These are phyloP conservation scores for Chlamydomonas sp. DNA, from an alignment of 139 green algal genomes.

Conservation along the genomic window DNA sequence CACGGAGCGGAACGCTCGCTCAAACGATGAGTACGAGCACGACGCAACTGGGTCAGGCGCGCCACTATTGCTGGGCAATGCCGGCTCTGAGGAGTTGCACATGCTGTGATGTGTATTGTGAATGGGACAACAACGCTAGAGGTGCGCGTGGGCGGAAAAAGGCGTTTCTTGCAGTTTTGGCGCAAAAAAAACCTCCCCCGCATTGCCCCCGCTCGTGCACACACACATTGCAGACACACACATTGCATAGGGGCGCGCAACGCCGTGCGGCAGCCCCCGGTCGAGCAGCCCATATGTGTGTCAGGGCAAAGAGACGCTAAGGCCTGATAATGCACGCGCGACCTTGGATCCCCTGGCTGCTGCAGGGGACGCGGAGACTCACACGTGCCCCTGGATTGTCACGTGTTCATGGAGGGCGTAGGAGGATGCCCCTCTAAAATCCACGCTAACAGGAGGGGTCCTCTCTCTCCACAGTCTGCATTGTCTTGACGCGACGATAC, in stretches of 20 bases:
- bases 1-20: background rate
- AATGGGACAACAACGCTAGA: background rate
- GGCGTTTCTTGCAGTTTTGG: background rate
- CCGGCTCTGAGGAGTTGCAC: background rate
- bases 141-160: background rate
- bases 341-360: no score
- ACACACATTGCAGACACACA: no score
- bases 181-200: no score
- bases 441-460: background rate
- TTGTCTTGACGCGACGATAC: background rate
- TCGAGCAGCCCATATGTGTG: no score
- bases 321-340: no score
- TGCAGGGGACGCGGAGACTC: no score
- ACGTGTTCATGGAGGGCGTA: no score
- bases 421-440: background rate
- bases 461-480: background rate
- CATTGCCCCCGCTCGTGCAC: no score
- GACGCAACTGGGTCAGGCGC: background rate
- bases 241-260: no score
- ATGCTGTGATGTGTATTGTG: background rate
- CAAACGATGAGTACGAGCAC: background rate
- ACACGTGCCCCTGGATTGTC: no score
- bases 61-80: background rate
- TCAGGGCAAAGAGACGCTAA: no score
- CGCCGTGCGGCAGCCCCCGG: no score